Evolutionary conservation across 202 grass and related monocot genomes (phyloP).

Genomic region (Dendrocalamus latiflorus): DNA sequence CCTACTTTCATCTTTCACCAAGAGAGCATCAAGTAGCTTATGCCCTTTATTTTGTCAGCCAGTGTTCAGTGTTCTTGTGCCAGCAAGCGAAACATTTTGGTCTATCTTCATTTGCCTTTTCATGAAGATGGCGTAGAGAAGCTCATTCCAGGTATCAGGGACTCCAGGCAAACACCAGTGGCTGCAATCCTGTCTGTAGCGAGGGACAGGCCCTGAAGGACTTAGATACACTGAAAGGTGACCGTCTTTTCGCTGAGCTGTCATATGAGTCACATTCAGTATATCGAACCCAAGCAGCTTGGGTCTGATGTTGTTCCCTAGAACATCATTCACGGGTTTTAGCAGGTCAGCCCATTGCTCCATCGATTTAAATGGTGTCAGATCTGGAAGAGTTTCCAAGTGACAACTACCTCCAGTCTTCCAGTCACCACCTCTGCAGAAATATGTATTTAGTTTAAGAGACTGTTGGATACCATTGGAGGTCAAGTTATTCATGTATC

Average conservation of each 20-base stretch:
- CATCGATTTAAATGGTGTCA: conserved; percentile 28
- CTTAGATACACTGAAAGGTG: conserved; percentile 73
- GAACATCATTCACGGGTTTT: conserved; percentile 50
- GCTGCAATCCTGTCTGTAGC: conserved; percentile 88
- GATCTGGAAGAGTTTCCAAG: conserved; percentile 68
- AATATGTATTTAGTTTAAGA: conserved; percentile 10
- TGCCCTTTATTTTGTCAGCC: not conserved
- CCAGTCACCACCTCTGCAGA: conserved; percentile 70
- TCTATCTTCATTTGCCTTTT: conserved; percentile 20
- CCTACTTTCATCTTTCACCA: not conserved
- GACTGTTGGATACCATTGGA: not conserved
- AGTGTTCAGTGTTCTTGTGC: conserved; percentile 14
- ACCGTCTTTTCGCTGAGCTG: conserved; percentile 64
- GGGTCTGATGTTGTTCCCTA: conserved; percentile 32
- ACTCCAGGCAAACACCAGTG: conserved; percentile 97
- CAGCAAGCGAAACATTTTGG: conserved; percentile 6
- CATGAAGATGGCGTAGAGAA: conserved; percentile 67
- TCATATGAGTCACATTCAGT: conserved; percentile 86
- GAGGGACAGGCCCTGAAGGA: conserved; percentile 46
- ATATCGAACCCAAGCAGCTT: conserved; percentile 41
- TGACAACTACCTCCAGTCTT: conserved; percentile 73
- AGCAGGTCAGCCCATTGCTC: conserved; percentile 57
- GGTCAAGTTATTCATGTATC: not conserved
- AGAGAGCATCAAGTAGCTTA: not conserved
- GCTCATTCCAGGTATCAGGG: conserved; percentile 89